Evolutionary conservation across 495 filamentous ascomycete species (phyloP).

Genomic region (Pyronema omphalodes): DNA sequence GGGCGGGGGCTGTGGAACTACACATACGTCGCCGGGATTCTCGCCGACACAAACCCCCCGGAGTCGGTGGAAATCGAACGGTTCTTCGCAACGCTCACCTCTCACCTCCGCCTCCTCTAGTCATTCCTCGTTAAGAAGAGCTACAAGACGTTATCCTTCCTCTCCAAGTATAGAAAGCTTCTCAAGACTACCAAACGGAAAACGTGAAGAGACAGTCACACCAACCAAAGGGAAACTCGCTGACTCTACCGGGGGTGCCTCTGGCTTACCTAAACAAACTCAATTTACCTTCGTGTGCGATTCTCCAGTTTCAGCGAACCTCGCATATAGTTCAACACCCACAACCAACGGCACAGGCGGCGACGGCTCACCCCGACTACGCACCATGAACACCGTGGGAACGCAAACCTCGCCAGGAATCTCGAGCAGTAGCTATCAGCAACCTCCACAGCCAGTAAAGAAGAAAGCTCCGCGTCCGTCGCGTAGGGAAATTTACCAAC

Average conservation of each 20-base stretch:
- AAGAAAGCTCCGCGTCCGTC: slow-evolving; percentile 39
- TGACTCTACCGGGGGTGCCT: not conserved
- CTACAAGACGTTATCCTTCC: slow-evolving; percentile 14
- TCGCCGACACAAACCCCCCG: slow-evolving; percentile 21
- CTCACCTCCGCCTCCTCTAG: slow-evolving; percentile 13
- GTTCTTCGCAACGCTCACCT: slow-evolving; percentile 21
- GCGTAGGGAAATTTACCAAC: slow-evolving; percentile 39
- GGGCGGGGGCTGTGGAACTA: slow-evolving; percentile 30
- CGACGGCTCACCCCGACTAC: slow-evolving; percentile 10
- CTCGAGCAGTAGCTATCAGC: slow-evolving; percentile 20
- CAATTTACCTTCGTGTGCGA: slow-evolving; percentile 24
- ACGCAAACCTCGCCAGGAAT: slow-evolving; percentile 25
- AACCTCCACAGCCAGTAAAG: slow-evolving; percentile 31
- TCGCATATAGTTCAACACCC: slow-evolving; percentile 11
- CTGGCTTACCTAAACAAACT: slow-evolving; percentile 20
- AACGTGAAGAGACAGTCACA: slow-evolving; percentile 9
- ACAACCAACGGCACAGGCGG: slow-evolving; percentile 3
- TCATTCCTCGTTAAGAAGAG: slow-evolving; percentile 18
- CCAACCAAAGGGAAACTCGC: slow-evolving; percentile 10
- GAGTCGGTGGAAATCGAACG: slow-evolving; percentile 21
- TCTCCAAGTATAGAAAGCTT: slow-evolving; percentile 16
- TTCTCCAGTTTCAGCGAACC: slow-evolving; percentile 16
- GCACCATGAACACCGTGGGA: slow-evolving; percentile 23
- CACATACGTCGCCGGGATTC: slow-evolving; percentile 23
- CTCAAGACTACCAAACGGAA: slow-evolving; percentile 6